Conservation (phyloP, 371 early-diverging fungal genomes). For the Haplosporangium sp. region DNA sequence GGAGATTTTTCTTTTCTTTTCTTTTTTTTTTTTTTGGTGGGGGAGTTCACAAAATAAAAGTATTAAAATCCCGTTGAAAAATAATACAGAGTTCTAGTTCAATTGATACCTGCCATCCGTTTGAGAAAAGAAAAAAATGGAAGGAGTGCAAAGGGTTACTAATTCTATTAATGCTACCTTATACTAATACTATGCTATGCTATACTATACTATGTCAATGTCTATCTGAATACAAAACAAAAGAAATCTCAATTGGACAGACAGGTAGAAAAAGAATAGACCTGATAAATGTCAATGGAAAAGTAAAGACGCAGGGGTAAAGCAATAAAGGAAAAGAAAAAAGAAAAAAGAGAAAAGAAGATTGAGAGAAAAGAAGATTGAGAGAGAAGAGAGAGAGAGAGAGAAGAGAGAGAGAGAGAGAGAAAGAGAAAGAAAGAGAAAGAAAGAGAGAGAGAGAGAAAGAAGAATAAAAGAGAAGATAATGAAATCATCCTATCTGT, state of each 20-base stretch:
- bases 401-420: background rate
- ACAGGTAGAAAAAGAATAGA: background rate
- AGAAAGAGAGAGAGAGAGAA: background rate
- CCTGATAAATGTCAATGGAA: too few relatives aligned
- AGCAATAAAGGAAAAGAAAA: background rate
- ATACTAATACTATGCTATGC: conserved; percentile 1
- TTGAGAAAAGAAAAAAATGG: conserved; percentile 7
- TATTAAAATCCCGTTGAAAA: background rate
- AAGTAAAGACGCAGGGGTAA: too few relatives aligned
- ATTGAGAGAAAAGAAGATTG: background rate
- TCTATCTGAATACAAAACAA: background rate
- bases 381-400: background rate
- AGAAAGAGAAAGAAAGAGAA: background rate
- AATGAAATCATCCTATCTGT: background rate
- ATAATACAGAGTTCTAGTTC: background rate
- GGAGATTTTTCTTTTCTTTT: background rate
- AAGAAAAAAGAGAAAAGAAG: conserved; percentile 1
- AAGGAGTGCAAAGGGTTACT: background rate
- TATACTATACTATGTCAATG: conserved; percentile 3
- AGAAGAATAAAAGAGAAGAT: background rate
- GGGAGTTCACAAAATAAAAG: background rate
- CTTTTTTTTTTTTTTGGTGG: conserved; percentile 2
- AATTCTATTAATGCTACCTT: conserved; percentile 4
- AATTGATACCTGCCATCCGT: conserved; percentile 9
- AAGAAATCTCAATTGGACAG: conserved; percentile 7